phyloP scores from a whole-genome alignment of 768 basidiomycete genomes.

The Hygrocybe coccinea region DNA sequence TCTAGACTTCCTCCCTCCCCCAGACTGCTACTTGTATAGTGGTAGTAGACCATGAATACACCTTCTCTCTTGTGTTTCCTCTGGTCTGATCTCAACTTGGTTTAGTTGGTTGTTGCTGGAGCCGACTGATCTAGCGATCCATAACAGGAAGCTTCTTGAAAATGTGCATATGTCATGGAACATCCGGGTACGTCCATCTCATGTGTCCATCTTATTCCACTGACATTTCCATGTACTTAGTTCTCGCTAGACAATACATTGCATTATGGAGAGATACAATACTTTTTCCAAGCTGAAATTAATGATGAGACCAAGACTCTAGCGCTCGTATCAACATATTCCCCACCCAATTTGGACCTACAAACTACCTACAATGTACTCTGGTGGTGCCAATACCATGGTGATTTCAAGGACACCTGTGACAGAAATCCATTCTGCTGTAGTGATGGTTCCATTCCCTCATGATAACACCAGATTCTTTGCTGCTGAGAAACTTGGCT shows the following conservation, averaged over 20 bases:
- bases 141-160: not conserved
- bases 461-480: slow-evolving; percentile 36
- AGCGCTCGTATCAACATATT: slow-evolving; percentile 10
- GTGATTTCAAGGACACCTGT: slow-evolving; percentile 6
- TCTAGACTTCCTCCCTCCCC: too few species aligned
- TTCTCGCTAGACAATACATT: not conserved
- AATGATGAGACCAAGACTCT: slow-evolving; percentile 7
- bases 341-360: slow-evolving; percentile 2
- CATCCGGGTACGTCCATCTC: not conserved
- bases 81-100: too few species aligned
- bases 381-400: slow-evolving; percentile 10
- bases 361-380: slow-evolving; percentile 9
- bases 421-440: slow-evolving; percentile 15
- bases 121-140: too few species aligned
- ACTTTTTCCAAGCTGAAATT: slow-evolving; percentile 1
- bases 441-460: slow-evolving; percentile 23
- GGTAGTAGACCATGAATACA: too few species aligned
- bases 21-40: too few species aligned
- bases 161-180: slow-evolving; percentile 1
- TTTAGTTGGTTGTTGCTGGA: too few species aligned
- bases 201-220: too few species aligned
- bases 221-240: not conserved
- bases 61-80: too few species aligned
- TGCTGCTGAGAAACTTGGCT: slow-evolving; percentile 39
- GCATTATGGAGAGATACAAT: not conserved